Percentiles rank a stretch among this genome's conserved stretches.
These are phyloP conservation scores for Cyberlindnera euphorbiae DNA, from an alignment of 805 yeast genomes.

Conservation along the genomic window DNA sequence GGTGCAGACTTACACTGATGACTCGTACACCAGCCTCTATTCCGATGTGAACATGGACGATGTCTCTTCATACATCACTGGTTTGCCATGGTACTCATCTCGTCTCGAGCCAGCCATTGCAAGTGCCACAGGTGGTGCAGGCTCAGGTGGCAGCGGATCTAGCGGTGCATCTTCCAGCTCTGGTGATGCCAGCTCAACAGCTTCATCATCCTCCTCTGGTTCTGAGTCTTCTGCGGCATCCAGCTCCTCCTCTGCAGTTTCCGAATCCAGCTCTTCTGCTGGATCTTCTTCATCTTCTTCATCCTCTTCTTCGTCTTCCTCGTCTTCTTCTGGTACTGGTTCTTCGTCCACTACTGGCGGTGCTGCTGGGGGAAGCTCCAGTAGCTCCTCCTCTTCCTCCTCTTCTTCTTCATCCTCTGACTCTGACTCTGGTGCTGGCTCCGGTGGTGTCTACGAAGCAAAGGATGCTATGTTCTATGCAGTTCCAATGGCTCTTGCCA, in stretches of 20 bases:
- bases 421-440: constrained; percentile 10
- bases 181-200: neutral
- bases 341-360: constrained; percentile 1
- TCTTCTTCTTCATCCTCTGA: constrained; percentile 4
- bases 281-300: constrained; percentile 7
- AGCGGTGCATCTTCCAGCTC: neutral
- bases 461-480: constrained; percentile 11
- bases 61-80: constrained; percentile 2
- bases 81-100: constrained; percentile 1
- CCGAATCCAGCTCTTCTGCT: constrained; percentile 2
- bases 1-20: constrained; percentile 30
- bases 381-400: constrained; percentile 1
- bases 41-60: constrained; percentile 23
- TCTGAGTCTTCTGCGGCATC: neutral
- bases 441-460: too few relatives aligned
- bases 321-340: constrained; percentile 6
- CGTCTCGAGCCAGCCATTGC: neutral
- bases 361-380: constrained; percentile 4
- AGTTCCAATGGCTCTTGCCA: constrained; percentile 12
- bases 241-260: constrained; percentile 1
- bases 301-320: constrained; percentile 4
- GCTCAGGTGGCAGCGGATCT: neutral
- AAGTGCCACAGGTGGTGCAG: constrained; percentile 1
- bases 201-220: constrained; percentile 1
- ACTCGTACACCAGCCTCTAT: constrained; percentile 29